These are phyloP conservation scores for Cryphonectria parasitica DNA, from an alignment of 2,329 filamentous ascomycete species.

Conservation along the genomic window DNA sequence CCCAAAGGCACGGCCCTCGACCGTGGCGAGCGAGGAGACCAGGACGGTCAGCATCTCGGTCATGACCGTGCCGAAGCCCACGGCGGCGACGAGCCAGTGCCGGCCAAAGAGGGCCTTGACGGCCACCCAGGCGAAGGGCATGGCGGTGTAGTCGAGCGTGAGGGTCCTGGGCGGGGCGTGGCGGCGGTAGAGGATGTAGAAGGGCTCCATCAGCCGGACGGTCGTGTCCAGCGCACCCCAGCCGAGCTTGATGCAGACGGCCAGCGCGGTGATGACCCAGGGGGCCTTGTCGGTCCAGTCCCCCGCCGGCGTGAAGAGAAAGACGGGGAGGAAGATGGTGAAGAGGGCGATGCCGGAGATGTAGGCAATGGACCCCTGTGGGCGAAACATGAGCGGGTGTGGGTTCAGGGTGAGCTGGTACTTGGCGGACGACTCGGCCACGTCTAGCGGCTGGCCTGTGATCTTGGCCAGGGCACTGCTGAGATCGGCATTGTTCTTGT, in stretches of 20 bases:
- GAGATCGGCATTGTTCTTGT: not conserved
- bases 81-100: constrained; percentile 67
- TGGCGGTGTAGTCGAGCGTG: constrained; percentile 73
- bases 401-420: constrained; percentile 60
- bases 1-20: constrained; percentile 66
- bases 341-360: constrained; percentile 62
- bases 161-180: constrained; percentile 68
- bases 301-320: constrained; percentile 63
- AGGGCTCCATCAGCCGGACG: constrained; percentile 75
- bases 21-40: constrained; percentile 66
- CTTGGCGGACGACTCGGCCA: constrained; percentile 37
- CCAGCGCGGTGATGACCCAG: constrained; percentile 67
- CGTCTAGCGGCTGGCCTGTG: not conserved
- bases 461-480: constrained; percentile 3
- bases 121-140: constrained; percentile 69
- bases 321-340: constrained; percentile 59
- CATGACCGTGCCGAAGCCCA: constrained; percentile 72
- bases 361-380: constrained; percentile 63
- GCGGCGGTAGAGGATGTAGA: constrained; percentile 69
- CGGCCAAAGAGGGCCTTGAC: constrained; percentile 64
- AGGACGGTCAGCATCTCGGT: constrained; percentile 75
- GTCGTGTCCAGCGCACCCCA: constrained; percentile 72
- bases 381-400: constrained; percentile 70
- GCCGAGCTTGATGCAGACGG: constrained; percentile 68
- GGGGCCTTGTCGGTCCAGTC: constrained; percentile 64